These are phyloP conservation scores for Didymella pinodella DNA, from an alignment of 2,329 filamentous ascomycete species.

Conservation along the genomic window DNA sequence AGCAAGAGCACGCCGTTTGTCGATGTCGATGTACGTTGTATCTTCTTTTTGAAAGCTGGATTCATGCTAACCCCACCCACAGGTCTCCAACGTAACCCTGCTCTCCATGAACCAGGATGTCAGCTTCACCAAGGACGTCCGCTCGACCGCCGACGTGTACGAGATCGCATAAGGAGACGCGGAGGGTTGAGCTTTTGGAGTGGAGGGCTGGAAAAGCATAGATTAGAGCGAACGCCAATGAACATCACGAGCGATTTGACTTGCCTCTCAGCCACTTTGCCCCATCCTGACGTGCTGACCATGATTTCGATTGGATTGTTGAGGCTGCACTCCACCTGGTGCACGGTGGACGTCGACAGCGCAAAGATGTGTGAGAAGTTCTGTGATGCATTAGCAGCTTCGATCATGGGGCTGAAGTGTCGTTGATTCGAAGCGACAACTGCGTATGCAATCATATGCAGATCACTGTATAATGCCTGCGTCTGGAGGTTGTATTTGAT, in stretches of 20 bases:
- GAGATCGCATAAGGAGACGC: slow-evolving; percentile 69
- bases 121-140: slow-evolving; percentile 82
- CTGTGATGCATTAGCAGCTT: background rate
- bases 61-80: slow-evolving; percentile 35
- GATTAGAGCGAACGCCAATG: slow-evolving; percentile 3
- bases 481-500: background rate
- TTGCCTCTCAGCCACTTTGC: background rate
- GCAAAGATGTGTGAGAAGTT: too few species aligned
- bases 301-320: background rate
- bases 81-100: slow-evolving; percentile 74
- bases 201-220: slow-evolving; percentile 12
- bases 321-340: background rate
- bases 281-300: background rate
- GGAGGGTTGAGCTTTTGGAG: background rate
- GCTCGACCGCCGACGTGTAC: slow-evolving; percentile 78
- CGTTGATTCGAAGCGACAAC: too few species aligned
- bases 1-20: slow-evolving; percentile 85
- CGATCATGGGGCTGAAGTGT: background rate
- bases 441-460: too few species aligned
- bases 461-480: too few species aligned
- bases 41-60: background rate
- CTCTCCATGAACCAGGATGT: slow-evolving; percentile 80
- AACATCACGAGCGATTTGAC: slow-evolving; percentile 6
- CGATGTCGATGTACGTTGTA: slow-evolving; percentile 84
- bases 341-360: background rate